Evolutionary conservation across 1,284 basidiomycete genomes (phyloP), one percentile per base, ranked within the genome.

Genomic region (Trichosporon sp.): DNA sequence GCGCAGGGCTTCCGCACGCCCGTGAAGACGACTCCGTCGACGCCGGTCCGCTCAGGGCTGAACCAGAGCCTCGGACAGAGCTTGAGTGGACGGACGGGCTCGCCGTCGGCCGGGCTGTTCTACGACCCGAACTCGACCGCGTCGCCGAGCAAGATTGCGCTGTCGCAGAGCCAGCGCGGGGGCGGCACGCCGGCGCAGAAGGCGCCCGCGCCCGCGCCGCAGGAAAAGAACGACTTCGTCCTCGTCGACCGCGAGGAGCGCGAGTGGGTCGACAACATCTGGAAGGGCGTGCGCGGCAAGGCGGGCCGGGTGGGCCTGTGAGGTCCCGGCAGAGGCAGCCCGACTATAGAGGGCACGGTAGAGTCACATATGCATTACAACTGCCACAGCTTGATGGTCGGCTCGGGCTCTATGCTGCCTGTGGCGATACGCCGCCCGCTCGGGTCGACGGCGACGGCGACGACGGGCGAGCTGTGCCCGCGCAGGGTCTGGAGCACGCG

Each of bases 401-500:
- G 25, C 18, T 73, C 70, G 4, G 70, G 72, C 56, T 73, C 70
- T 13, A 73, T 63, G n/a, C 66, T 53, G 58, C 72, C 72, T 1
- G 68, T 69, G 12, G 70, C 72, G 8, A 73, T 51, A 3, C 47
- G 63, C 9, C 51, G 58, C 4, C 69, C 68, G 42, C 65, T 63
- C 0, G 68, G 70, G 70, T 74, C 70, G 8, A 81, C 80, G 3
- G 81, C 81, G n/a, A 83, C 35, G 7, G 81, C 82, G 27, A 83
- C 73, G 1, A 81, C 75, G 5, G 80, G 73, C 7, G 42, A 67
- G 25, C 42, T 47, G 70, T 77, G 75, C 1, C 72, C 92, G 73
- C 91, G 88, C 18, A 96, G 84, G 0, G 88, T 84, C 75, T 92
- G 90, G 7, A 91, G 82, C 6, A 95, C 84, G 75, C 91, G 86